Evolutionary conservation across 2,329 filamentous ascomycete genomes (phyloP).

Genomic region (Pezicula neosporulosa): DNA sequence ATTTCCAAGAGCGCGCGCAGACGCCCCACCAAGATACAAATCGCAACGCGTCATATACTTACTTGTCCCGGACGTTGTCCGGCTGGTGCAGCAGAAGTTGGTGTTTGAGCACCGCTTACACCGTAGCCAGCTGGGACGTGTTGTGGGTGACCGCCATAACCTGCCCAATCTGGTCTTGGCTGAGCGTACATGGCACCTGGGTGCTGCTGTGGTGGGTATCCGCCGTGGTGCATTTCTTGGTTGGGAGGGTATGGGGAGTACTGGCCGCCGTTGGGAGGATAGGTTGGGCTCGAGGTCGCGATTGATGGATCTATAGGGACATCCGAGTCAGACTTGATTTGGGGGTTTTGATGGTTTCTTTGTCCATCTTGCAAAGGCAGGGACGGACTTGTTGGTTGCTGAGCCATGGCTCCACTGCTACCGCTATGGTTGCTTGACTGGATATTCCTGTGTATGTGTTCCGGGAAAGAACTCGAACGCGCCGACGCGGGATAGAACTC

Average conservation of each 20-base stretch:
- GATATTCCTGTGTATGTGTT: slow-evolving; percentile 84
- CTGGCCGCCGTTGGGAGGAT: slow-evolving; percentile 66
- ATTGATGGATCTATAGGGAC: slow-evolving; percentile 99
- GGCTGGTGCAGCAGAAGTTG: slow-evolving; percentile 49
- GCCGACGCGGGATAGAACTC: slow-evolving; percentile 77
- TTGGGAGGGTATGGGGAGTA: slow-evolving; percentile 86
- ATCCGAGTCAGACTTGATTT: slow-evolving; percentile 92
- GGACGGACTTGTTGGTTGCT: slow-evolving; percentile 94
- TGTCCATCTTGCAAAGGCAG: slow-evolving; percentile 79
- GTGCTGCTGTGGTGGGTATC: slow-evolving; percentile 54
- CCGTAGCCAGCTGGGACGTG: slow-evolving; percentile 25
- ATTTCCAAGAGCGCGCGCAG: neutral
- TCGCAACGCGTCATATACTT: slow-evolving; percentile 30
- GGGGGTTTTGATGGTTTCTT: slow-evolving; percentile 70
- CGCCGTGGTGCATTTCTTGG: slow-evolving; percentile 80
- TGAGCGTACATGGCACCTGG: slow-evolving; percentile 63
- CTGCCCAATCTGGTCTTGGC: slow-evolving; percentile 71
- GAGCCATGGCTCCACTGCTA: slow-evolving; percentile 89
- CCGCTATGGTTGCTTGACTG: slow-evolving; percentile 71
- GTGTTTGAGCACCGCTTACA: slow-evolving; percentile 35
- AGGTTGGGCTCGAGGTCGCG: slow-evolving; percentile 87
- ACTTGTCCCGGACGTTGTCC: slow-evolving; percentile 57
- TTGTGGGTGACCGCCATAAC: slow-evolving; percentile 51
- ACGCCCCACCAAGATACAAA: neutral
- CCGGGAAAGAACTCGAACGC: slow-evolving; percentile 81